phyloP scores from a whole-genome alignment of 805 yeast genomes.

The Starmerella floris region DNA sequence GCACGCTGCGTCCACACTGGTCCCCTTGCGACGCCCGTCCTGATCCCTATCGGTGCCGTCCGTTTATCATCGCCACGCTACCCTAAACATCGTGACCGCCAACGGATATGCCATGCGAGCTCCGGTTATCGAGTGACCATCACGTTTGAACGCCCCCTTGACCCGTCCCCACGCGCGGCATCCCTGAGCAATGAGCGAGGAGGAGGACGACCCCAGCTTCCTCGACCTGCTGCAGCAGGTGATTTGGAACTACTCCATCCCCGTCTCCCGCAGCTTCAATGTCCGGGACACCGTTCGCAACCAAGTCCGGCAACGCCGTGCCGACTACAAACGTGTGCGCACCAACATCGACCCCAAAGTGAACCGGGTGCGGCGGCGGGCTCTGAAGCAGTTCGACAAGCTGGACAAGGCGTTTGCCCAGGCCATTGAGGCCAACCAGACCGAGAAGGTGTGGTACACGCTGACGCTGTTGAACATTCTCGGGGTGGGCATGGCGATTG shows the following conservation, averaged over 20 bases:
- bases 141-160: no score
- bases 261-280: background rate
- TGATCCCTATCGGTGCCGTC: no score
- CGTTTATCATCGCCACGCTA: no score
- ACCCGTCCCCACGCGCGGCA: no score
- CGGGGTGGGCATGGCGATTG: constrained; percentile 60
- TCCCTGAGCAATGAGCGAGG: background rate
- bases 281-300: constrained; percentile 15
- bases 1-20: no score
- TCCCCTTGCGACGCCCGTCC: no score
- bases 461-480: constrained; percentile 56
- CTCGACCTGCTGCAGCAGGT: background rate
- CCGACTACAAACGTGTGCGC: constrained; percentile 8
- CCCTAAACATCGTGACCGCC: no score
- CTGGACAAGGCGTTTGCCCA: constrained; percentile 23
- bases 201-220: background rate
- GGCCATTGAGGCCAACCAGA: constrained; percentile 26
- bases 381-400: constrained; percentile 23
- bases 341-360: constrained; percentile 18
- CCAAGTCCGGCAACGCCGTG: constrained; percentile 11
- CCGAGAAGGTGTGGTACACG: constrained; percentile 75
- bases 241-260: background rate
- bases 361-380: constrained; percentile 22
- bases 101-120: no score
- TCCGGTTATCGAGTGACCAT: no score